Evolutionary conservation across 2,329 filamentous ascomycete genomes (phyloP).

Genomic region (Huntiella omanensis): DNA sequence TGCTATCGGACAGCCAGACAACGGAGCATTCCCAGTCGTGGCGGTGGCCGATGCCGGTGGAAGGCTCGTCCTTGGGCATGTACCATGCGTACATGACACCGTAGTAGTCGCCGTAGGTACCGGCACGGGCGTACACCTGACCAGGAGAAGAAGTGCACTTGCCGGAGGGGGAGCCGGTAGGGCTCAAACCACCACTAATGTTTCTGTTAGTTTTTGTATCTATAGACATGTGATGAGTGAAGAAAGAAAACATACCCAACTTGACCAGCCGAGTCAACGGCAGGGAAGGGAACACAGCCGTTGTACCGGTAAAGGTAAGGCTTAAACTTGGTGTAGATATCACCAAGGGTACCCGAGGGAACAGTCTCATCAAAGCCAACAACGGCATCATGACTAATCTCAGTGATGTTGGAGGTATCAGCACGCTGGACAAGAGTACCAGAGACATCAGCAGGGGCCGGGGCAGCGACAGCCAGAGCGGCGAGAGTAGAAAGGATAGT

Average conservation of each 20-base stretch:
- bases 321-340: slow-evolving; percentile 19
- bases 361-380: slow-evolving; percentile 18
- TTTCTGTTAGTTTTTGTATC: background rate
- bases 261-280: slow-evolving; percentile 36
- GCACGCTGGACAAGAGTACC: slow-evolving; percentile 6
- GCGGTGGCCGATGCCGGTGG: slow-evolving; percentile 18
- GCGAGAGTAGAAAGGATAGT: background rate
- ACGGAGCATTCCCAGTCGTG: slow-evolving; percentile 24
- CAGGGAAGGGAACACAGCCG: slow-evolving; percentile 44
- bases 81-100: slow-evolving; percentile 27
- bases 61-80: slow-evolving; percentile 26
- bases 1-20: slow-evolving; percentile 16
- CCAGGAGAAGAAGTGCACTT: slow-evolving; percentile 19
- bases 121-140: slow-evolving; percentile 22
- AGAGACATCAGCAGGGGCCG: background rate
- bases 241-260: slow-evolving; percentile 26
- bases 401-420: slow-evolving; percentile 10
- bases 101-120: slow-evolving; percentile 16
- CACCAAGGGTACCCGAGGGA: slow-evolving; percentile 15
- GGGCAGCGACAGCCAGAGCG: slow-evolving; percentile 1
- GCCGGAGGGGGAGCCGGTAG: slow-evolving; percentile 17
- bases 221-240: background rate
- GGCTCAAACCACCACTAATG: slow-evolving; percentile 19
- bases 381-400: slow-evolving; percentile 17
- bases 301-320: slow-evolving; percentile 25